phyloP scores from a whole-genome alignment of 202 grass and related monocot genomes.

The Zizania palustris region DNA sequence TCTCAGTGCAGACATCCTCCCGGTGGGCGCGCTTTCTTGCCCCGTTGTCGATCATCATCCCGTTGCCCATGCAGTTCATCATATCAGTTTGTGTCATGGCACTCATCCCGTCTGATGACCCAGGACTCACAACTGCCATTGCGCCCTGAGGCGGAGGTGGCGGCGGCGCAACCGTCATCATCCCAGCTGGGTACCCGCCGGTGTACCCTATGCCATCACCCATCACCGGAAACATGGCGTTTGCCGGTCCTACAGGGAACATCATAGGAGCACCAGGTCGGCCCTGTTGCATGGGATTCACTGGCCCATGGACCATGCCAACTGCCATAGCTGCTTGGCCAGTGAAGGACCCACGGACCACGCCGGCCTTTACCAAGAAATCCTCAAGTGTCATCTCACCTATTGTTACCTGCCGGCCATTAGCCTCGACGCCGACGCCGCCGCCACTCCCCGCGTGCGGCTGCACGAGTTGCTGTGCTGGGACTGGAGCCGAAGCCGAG shows the following conservation, averaged over 20 bases:
- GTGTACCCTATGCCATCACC: conserved; percentile 48
- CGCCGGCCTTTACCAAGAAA: conserved; percentile 85
- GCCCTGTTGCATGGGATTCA: conserved; percentile 31
- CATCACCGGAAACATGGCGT: conserved; percentile 53
- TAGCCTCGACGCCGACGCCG: neutral
- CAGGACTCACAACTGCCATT: conserved; percentile 47
- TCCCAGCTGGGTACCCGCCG: conserved; percentile 36
- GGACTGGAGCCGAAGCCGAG: neutral
- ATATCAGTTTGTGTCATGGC: conserved; percentile 61
- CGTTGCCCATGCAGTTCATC: conserved; percentile 41
- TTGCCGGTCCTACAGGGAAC: conserved; percentile 46
- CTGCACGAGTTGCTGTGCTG: conserved; percentile 29
- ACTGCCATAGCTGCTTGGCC: conserved; percentile 5
- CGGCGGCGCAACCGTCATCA: conserved; percentile 49
- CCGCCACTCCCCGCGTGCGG: conserved; percentile 28
- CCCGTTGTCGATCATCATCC: conserved; percentile 42
- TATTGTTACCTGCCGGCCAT: conserved; percentile 56
- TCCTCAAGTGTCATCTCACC: conserved; percentile 96
- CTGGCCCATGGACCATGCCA: conserved; percentile 36
- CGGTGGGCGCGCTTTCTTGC: conserved; percentile 45
- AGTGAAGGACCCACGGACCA: conserved; percentile 50
- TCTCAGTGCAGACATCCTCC: conserved; percentile 48
- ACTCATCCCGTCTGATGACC: conserved; percentile 62
- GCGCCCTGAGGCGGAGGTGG: conserved; percentile 38
- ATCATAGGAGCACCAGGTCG: conserved; percentile 36